phyloP scores from a whole-genome alignment of 306 rosid genomes.

The Hippophae tibetana region DNA sequence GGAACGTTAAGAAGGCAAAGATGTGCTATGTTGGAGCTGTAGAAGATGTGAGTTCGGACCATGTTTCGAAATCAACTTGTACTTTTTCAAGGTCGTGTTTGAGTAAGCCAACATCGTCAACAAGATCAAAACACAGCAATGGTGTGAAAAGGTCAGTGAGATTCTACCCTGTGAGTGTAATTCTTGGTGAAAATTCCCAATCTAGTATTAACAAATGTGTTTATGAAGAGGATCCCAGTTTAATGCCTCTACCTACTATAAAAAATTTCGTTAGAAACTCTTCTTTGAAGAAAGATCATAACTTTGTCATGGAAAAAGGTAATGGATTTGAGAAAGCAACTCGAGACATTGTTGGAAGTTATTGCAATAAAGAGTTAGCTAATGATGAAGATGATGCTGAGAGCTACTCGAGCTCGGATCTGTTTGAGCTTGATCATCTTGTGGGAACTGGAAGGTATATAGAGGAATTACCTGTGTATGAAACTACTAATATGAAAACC shows the following conservation, averaged over 20 bases:
- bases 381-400: slow-evolving; percentile 29
- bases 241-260: slow-evolving; percentile 28
- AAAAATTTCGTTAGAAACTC: slow-evolving; percentile 24
- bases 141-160: slow-evolving; percentile 45
- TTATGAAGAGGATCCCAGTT: slow-evolving; percentile 33
- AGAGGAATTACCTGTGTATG: slow-evolving; percentile 72
- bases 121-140: slow-evolving; percentile 25
- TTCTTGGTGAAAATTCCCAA: slow-evolving; percentile 53
- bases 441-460: slow-evolving; percentile 55
- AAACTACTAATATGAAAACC: slow-evolving; percentile 50
- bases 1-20: slow-evolving; percentile 60
- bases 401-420: slow-evolving; percentile 65
- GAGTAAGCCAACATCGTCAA: slow-evolving; percentile 33
- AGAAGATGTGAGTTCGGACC: slow-evolving; percentile 48
- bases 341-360: slow-evolving; percentile 12
- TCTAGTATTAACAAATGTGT: slow-evolving; percentile 21
- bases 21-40: slow-evolving; percentile 67
- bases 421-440: slow-evolving; percentile 61
- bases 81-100: slow-evolving; percentile 53
- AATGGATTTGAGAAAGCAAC: no score
- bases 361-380: slow-evolving; percentile 11
- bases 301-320: neutral
- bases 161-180: slow-evolving; percentile 42
- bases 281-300: slow-evolving; percentile 17
- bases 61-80: slow-evolving; percentile 34